These are phyloP conservation scores for Myriosclerotinia scirpicola DNA, from an alignment of 2,329 filamentous ascomycete species.

Conservation along the genomic window DNA sequence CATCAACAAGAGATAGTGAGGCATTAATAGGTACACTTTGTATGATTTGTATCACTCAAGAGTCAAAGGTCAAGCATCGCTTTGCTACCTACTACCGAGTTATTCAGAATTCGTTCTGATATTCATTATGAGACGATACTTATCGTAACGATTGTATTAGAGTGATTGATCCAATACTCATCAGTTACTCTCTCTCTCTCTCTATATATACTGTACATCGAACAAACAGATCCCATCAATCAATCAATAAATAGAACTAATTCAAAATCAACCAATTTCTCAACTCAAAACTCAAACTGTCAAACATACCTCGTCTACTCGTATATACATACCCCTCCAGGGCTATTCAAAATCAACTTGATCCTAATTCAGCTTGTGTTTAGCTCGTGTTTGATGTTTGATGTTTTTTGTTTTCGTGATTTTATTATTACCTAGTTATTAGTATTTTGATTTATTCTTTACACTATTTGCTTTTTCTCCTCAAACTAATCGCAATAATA, in stretches of 20 bases:
- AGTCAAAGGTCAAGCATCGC: not conserved
- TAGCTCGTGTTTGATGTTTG: not conserved
- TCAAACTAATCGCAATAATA: not conserved
- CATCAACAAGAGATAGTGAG: not conserved
- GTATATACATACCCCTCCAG: no score
- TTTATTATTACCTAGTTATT: not conserved
- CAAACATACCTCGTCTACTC: not conserved
- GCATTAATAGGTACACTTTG: conserved; percentile 7
- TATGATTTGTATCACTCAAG: not conserved
- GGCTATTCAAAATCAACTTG: not conserved
- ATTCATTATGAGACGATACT: not conserved
- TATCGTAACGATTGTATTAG: not conserved
- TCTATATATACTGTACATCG: not conserved
- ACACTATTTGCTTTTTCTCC: no score
- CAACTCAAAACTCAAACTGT: not conserved
- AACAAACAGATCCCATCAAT: not conserved
- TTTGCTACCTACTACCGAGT: not conserved
- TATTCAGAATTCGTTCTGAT: not conserved
- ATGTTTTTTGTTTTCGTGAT: not conserved
- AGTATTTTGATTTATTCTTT: not conserved
- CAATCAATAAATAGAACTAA: not conserved
- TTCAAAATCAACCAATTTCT: not conserved
- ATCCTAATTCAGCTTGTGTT: conserved; percentile 1
- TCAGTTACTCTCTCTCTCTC: not conserved
- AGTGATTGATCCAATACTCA: conserved; percentile 5